These are phyloP conservation scores for Fistulifera solaris DNA, from an alignment of 108 stramenopile genomes.

Conservation along the genomic window DNA sequence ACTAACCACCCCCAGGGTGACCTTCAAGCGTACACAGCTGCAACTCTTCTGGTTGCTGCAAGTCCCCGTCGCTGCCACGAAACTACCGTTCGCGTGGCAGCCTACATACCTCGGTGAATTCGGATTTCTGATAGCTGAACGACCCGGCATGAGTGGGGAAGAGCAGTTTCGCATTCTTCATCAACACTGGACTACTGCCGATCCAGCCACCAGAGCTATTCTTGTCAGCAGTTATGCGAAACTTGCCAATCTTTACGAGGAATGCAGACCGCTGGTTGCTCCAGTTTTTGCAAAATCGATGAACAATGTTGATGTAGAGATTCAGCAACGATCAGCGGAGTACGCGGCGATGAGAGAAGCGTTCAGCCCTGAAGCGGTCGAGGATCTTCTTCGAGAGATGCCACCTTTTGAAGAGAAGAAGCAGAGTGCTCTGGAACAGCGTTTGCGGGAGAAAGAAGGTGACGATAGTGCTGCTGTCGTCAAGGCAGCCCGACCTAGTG, in stretches of 20 bases:
- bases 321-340: constrained; percentile 89
- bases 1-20: constrained; percentile 93
- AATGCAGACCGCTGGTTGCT: constrained; percentile 81
- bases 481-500: constrained; percentile 77
- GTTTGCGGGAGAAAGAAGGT: constrained; percentile 76
- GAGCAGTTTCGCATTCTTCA: constrained; percentile 92
- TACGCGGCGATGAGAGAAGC: constrained; percentile 83
- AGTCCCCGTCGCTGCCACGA: constrained; percentile 84
- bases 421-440: constrained; percentile 67
- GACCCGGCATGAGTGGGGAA: constrained; percentile 85
- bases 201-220: constrained; percentile 66
- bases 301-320: constrained; percentile 83
- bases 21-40: constrained; percentile 91
- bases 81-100: constrained; percentile 85
- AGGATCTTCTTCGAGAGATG: constrained; percentile 89
- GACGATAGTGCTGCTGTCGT: constrained; percentile 76
- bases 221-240: constrained; percentile 92
- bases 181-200: constrained; percentile 86
- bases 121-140: constrained; percentile 92
- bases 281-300: constrained; percentile 81
- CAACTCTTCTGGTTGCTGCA: constrained; percentile 75
- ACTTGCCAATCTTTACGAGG: constrained; percentile 90
- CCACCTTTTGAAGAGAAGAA: constrained; percentile 88
- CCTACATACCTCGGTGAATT: constrained; percentile 97
- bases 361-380: constrained; percentile 75